These are phyloP conservation scores for Trypanosoma theileri DNA, from an alignment of 208 protist species.

Conservation along the genomic window DNA sequence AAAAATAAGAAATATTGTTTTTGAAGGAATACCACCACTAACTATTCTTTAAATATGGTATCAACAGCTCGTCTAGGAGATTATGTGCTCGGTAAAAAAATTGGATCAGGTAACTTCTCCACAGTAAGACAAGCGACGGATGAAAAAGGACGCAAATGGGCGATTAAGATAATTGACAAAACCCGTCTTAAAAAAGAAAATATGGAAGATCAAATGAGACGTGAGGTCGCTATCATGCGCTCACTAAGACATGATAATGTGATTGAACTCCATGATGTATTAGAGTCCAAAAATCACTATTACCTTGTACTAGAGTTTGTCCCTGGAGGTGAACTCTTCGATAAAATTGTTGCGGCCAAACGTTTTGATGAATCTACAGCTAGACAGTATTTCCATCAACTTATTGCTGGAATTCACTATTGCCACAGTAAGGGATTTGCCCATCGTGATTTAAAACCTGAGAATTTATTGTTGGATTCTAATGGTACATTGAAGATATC, in stretches of 20 bases:
- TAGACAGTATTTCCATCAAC: slow-evolving; percentile 65
- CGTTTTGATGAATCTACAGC: slow-evolving; percentile 35
- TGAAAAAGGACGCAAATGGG: slow-evolving; percentile 36
- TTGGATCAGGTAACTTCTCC: slow-evolving; percentile 48
- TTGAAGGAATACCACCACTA: too few species aligned
- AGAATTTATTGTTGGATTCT: slow-evolving; percentile 49
- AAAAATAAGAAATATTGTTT: too few species aligned
- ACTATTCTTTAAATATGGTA: too few species aligned
- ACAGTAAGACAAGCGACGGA: slow-evolving; percentile 48
- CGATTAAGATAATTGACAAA: slow-evolving; percentile 50
- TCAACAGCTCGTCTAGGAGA: slow-evolving; percentile 16
- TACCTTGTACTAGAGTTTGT: slow-evolving; percentile 80
- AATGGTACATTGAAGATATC: slow-evolving; percentile 36
- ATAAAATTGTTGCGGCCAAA: slow-evolving; percentile 28
- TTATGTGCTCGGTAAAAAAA: slow-evolving; percentile 43
- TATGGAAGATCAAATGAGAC: slow-evolving; percentile 47
- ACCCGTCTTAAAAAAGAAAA: slow-evolving; percentile 30
- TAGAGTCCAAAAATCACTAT: slow-evolving; percentile 69
- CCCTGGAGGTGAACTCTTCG: slow-evolving; percentile 61
- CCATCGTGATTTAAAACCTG: slow-evolving; percentile 62
- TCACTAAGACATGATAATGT: slow-evolving; percentile 42
- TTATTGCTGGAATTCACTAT: slow-evolving; percentile 55
- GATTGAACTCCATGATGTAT: slow-evolving; percentile 41
- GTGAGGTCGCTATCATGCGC: slow-evolving; percentile 53
- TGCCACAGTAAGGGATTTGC: slow-evolving; percentile 67